Base-by-base conservation (phyloP, 768 basidiomycete genomes). In the Leccinum uliginosum region DNA sequence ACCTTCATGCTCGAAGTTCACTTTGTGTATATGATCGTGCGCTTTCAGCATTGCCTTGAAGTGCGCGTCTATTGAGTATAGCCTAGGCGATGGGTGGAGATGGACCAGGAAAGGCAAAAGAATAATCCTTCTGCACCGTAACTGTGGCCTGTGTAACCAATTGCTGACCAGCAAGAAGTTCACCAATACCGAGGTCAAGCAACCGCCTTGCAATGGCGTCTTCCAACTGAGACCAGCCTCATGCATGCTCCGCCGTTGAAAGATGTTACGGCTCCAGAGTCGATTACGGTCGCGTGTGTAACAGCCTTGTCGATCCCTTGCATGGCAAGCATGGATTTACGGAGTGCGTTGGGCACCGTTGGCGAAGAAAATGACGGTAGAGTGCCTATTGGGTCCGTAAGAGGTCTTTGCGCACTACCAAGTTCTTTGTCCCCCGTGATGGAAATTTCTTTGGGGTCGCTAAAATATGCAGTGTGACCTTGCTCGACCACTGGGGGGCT, bases 131-230 rank as follows among this genome's bases (percentile, higher is more conserved):
- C n/a, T n/a, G n/a, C n/a, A n/a, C 34, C 34, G 40, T 46, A 26
- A 32, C 24, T 21, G 51, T 35, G 27, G 23, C 9, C 30, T 43
- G 50, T 48, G 50, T 21, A 50, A 53, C 30, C 27, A 23, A 48
- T 71, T 21, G 38, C 83, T 59, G 62, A 92, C 93, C 93, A 53
- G 93, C 91, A 71, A 98, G 97, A 56, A 96, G 76, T 57, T 93
- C 87, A 4, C 76, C 78, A 17, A 98, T 84, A 3, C 93, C 93
- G 21, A 93, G 77, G 27, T 91, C 89, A 34, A 76, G 71, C 55
- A 97, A 67, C 44, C 89, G 76, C 62, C 72, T 83, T n/a, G n/a
- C n/a, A n/a, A n/a, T 62, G 80, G 75, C 50, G 80, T 89, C 67
- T 76, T 83, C 64, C 76, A 77, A 55, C 82, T 80, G 19, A 94